Evolutionary conservation across 306 rosid genomes (phyloP).

Genomic region (Elaeagnus macrophylla): DNA sequence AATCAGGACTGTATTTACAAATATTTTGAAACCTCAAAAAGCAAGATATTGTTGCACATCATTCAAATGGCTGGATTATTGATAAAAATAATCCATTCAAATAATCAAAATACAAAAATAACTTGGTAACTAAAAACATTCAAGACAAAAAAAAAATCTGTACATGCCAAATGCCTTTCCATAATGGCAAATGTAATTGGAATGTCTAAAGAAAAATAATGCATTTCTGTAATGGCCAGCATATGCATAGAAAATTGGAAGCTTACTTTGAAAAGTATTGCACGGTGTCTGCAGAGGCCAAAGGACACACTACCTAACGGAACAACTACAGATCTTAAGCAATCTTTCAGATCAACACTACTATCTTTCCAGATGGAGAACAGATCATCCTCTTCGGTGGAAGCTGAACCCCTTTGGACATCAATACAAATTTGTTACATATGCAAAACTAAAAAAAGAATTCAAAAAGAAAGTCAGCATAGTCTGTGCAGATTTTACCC

Average conservation of each 20-base stretch:
- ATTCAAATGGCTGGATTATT: neutral
- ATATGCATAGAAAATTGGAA: constrained; percentile 3
- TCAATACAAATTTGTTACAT: constrained; percentile 42
- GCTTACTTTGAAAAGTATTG: constrained; percentile 89
- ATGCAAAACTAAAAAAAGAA: constrained; percentile 19
- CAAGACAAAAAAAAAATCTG: neutral
- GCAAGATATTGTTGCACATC: neutral
- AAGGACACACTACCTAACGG: constrained; percentile 85
- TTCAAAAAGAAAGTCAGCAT: constrained; percentile 17
- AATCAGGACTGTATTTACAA: no score
- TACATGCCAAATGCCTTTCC: no score
- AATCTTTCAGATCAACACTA: constrained; percentile 69
- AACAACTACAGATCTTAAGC: constrained; percentile 88
- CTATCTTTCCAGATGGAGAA: constrained; percentile 69
- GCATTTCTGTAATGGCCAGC: no score
- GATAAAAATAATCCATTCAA: neutral
- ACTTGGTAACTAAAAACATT: neutral
- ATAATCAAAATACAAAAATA: neutral
- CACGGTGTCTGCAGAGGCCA: constrained; percentile 97
- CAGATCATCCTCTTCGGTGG: constrained; percentile 59
- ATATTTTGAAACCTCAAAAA: neutral
- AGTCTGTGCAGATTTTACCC: constrained; percentile 36
- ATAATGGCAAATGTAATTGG: no score
- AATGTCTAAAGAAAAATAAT: no score
- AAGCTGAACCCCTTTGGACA: constrained; percentile 77